Evolutionary conservation across 352 stramenopile genomes (phyloP), one percentile per base, ranked within the genome.

Genomic region (Globisporangium cylindrosporum): DNA sequence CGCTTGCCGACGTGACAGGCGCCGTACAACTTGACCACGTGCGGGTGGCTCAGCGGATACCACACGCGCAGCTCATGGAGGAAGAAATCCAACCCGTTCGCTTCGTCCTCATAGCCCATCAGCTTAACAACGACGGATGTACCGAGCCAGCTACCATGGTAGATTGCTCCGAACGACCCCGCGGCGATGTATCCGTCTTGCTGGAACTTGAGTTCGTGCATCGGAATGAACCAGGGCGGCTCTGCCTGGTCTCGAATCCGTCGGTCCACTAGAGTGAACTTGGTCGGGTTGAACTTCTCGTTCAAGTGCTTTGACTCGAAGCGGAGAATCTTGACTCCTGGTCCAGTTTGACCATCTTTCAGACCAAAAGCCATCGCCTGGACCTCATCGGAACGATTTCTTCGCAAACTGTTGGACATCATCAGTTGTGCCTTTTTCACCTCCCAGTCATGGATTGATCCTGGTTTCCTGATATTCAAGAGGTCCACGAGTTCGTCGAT

Each of bases 11-110:
- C 43, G 49, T 79, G 64, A 29, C 66, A 79, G 3, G 66, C 73
- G 12, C 73, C 73, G 20, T 72, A 71, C 24, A 79, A 25, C 7
- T 61, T 59, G 27, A 76, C 4, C 4, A 79, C 56, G 58, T 79
- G 54, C 8, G 66, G 73, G 49, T 79, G 73, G 6, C 27, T 66
- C n/a, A 79, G 15, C 6, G 25, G 48, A 29, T 65, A 67, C 73
- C 73, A 79, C 29, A 72, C 22, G 4, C 67, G 55, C 22, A 71
- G 20, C 29, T 79, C 73, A 8, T 57, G 54, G 4, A 59, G 41
- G 27, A 75, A 66, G 3, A 62, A 27, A 25, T 68, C 63, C 24
- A 68, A 20, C 10, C 54, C 63, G 7, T 22, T 63, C 25, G 41
- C 53, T 54, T 68, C 63, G 10, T 68, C 51, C 18, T 57, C 53